Evolutionary conservation across 2,329 filamentous ascomycete genomes (phyloP), one percentile per base, ranked within the genome.

Genomic region (Monosporascus sp.): DNA sequence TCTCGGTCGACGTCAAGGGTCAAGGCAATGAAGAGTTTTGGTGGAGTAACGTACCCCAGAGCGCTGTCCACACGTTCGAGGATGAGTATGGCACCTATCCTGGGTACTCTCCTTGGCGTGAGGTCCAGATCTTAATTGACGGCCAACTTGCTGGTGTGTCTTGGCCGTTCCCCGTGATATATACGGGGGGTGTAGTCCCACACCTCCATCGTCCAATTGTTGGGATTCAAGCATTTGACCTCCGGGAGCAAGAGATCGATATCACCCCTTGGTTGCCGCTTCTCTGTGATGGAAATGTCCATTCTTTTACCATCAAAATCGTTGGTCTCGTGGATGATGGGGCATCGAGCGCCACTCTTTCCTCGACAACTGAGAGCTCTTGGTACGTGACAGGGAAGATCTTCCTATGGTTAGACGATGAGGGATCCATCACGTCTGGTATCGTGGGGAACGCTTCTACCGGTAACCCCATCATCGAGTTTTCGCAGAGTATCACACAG

Each of bases 91-190:
- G 81, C 14, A 70, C 72, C 2, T 74, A 90, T 0, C 81, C 82
- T 24, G 89, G 88, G 0, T 83, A 82, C 61, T 86, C 86, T 5
- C 83, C 88, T 1, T 93, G 89, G 67, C 83, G 90, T 22, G 90
- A 95, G 71, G 78, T 94, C 1, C 88, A 92, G 61, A 73, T 94
- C 1, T 74, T 81, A 44, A 88, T 95, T 50, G 89, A 95, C 63
- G 87, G 81, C 1, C 71, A 78, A 18, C 70, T 93, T 22, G 88
- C 87, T 1, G 90, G 89, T 2, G 83, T 91, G 2, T 80, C 83
- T 35, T 94, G 88, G 88, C 90, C 90, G 1, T 93, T 89, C 62
- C 89, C 89, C 0, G 79, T 90, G 18, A 86, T 95, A 48, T 93
- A 92, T 62, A 92, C 90, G 0, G 90, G 90, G 3, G 89, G 89